Evolutionary conservation across 768 basidiomycete species (phyloP), one percentile per base, ranked within the genome.

Genomic region (Kwoniella dejecticola): DNA sequence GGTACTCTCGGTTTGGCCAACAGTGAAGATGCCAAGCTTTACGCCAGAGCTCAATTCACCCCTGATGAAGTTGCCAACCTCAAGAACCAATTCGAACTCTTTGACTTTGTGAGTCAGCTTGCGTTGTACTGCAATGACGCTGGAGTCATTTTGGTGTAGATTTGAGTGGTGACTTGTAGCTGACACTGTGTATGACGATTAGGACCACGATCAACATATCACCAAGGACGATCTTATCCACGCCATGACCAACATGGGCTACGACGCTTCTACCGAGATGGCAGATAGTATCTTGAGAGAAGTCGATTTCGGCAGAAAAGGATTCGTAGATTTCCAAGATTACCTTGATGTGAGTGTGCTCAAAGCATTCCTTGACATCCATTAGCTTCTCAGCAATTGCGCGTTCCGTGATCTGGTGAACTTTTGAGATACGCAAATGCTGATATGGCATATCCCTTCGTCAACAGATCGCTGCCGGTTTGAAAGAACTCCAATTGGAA

Each of bases 291-390:
- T 82, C 48, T 56, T 81, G n/a, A 56, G 68, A 21, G 80, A 81
- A 64, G 79, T 82, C 36, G 80, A 79, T 58, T 77, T 72, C 46
- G 70, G 78, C 31, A 64, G 79, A 21, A 81, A 83, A 68, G 77
- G 79, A 27, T 83, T 83, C 26, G 79, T 96, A 47, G 85, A 87
- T 63, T 86, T 91, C 70, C 89, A 94, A 66, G 89, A 90, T 73
- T 94, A 94, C 77, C 82, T 93, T 49, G 91, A 94, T 85, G 90
- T 90, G 66, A 13, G 86, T 80, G 8, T 56, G n/a, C n/a, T n/a
- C n/a, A n/a, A n/a, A n/a, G n/a, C n/a, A n/a, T n/a, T n/a, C n/a
- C n/a, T n/a, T n/a, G n/a, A n/a, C n/a, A n/a, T n/a, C n/a, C n/a
- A n/a, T n/a, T n/a, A n/a, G n/a, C n/a, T n/a, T n/a, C n/a, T n/a